These are phyloP conservation scores for Cladosporium sp. DNA, from an alignment of 2,329 filamentous ascomycete species.

Conservation along the genomic window DNA sequence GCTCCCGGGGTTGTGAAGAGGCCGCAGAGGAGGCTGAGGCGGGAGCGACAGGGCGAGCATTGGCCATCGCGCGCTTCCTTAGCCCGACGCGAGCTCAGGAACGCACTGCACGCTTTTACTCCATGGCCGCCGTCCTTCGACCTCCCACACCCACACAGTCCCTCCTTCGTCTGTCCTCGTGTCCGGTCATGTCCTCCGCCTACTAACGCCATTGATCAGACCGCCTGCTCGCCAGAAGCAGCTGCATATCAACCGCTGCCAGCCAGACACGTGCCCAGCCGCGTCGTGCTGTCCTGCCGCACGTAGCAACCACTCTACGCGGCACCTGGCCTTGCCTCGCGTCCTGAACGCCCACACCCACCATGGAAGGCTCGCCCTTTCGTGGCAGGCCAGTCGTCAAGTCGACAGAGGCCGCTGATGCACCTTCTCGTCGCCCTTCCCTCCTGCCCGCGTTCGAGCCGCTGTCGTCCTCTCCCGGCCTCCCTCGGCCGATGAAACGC, in stretches of 20 bases:
- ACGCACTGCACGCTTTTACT: conserved; percentile 7
- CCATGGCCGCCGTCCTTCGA: conserved; percentile 2
- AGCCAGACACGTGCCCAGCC: not conserved
- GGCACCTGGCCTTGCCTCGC: conserved; percentile 14
- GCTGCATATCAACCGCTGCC: not conserved
- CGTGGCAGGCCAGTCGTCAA: conserved; percentile 5
- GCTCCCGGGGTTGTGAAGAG: no score
- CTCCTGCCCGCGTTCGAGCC: conserved; percentile 75
- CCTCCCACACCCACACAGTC: conserved; percentile 1
- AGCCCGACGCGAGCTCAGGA: conserved; percentile 1
- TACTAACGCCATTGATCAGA: not conserved
- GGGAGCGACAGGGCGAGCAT: not conserved
- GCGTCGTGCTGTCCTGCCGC: conserved; percentile 1
- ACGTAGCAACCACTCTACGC: conserved; percentile 12
- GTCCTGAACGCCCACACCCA: conserved; percentile 18
- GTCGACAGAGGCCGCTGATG: conserved; percentile 7
- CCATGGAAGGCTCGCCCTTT: conserved; percentile 20
- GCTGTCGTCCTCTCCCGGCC: conserved; percentile 66
- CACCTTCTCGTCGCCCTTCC: conserved; percentile 43
- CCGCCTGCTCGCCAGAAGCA: not conserved
- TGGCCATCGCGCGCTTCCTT: not conserved
- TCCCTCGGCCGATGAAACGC: conserved; percentile 64
- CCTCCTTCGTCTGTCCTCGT: not conserved
- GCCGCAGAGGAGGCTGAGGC: no score
- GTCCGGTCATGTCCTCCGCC: not conserved